Base-by-base conservation (phyloP, 2,329 filamentous ascomycete genomes). In the Cordyceps fumosorosea region DNA sequence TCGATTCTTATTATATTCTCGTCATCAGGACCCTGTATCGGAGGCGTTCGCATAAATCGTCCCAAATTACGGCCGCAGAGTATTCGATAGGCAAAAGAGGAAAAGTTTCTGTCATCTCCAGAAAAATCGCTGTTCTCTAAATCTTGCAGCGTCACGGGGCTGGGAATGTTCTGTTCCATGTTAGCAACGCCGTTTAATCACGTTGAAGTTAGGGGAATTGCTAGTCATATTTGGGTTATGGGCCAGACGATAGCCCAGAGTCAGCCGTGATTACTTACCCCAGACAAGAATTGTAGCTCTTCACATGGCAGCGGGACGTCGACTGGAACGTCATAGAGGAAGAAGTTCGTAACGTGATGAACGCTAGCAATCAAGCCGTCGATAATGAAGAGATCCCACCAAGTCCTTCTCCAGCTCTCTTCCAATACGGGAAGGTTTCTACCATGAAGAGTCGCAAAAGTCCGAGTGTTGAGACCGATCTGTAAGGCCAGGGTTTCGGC, bases 361-460 rank as follows among this genome's bases (percentile, higher is more conserved):
- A 96, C 86, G 3, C 90, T 90, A 5, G 91, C 90, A 66, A 96
- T 82, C 82, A 96, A 89, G 60, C 89, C 90, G 71, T 96, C 91
- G 16, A 91, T 83, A n/a, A 90, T 83, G 70, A 88, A 93, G 4
- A 86, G 71, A 65, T 86, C 91, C 93, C 93, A 97, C 92, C 92
- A 97, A 1, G 92, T 97, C 63, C 93, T 82, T 20, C 91, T 84
- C 84, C 91, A 89, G 71, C 88, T 90, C 74, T 97, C 93, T 71
- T 93, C 90, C 3, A 93, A 72, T 1, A 91, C 79, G 0, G 84
- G 80, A 63, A 89, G 84, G 5, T 85, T 84, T 32, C 81, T 78
- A 18, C 89, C 87, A 67, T 91, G 79, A 5, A 81, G 74, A 0
- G 80, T 75, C 0, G 91, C 87, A 71, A 86, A 96, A 0, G 83